Conservation (phyloP, 1,284 basidiomycete species). For the Leccinum solheimii region DNA sequence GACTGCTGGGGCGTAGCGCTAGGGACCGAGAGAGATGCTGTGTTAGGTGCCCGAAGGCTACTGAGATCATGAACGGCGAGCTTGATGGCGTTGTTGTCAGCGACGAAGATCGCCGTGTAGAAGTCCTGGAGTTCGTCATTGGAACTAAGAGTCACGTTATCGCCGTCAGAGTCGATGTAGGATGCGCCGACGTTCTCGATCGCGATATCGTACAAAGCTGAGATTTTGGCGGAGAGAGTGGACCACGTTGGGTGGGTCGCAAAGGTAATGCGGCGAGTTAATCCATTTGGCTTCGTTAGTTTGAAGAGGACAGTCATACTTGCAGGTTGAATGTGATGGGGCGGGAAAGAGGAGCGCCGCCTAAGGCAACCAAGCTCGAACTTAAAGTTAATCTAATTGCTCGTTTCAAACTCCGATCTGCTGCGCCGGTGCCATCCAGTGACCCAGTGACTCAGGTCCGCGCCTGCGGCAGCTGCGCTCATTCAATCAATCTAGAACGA, state of each 20-base stretch:
- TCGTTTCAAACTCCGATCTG: conserved; percentile 46
- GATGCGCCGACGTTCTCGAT: conserved; percentile 58
- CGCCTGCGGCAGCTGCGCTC: conserved; percentile 4
- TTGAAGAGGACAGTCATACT: conserved; percentile 57
- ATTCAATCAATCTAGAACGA: neutral
- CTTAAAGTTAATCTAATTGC: conserved; percentile 14
- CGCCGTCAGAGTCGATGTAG: conserved; percentile 67
- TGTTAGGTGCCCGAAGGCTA: conserved; percentile 35
- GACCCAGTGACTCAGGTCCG: neutral
- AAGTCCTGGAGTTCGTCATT: conserved; percentile 58
- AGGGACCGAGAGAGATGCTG: conserved; percentile 33
- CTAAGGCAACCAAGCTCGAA: neutral
- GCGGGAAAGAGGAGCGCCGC: neutral
- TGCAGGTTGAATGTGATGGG: conserved; percentile 17
- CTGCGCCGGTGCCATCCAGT: conserved; percentile 24
- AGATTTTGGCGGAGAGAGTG: conserved; percentile 54
- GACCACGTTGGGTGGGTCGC: conserved; percentile 52
- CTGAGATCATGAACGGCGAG: conserved; percentile 64
- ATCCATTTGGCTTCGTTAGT: conserved; percentile 46
- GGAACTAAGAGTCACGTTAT: conserved; percentile 71
- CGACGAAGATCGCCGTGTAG: conserved; percentile 23
- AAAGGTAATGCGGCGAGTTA: conserved; percentile 63
- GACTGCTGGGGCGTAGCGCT: conserved; percentile 40
- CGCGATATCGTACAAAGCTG: conserved; percentile 57
- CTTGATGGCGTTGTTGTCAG: conserved; percentile 42